Conservation (phyloP, 176 grass and related monocot species). For the Zoysia japonica region DNA sequence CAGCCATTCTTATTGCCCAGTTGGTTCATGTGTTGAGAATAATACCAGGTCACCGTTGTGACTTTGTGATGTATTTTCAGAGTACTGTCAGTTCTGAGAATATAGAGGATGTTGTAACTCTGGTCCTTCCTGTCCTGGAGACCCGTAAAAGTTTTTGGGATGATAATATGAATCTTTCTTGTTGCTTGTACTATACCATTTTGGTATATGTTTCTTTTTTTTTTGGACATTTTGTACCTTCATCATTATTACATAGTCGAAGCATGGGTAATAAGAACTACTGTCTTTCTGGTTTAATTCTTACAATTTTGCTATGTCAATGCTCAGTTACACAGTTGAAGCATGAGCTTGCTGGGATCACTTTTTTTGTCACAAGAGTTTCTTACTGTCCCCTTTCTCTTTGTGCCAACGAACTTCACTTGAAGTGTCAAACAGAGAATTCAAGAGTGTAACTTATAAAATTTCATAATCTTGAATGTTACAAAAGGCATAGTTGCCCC, state of each 20-base stretch:
- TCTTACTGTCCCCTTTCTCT: not conserved
- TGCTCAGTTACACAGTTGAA: not conserved
- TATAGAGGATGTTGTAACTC: not conserved
- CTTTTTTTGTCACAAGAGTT: not conserved
- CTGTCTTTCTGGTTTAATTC: not conserved
- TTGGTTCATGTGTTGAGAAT: constrained; percentile 14
- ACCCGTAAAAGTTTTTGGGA: not conserved
- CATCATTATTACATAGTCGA: too few relatives aligned
- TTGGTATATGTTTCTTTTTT: not conserved
- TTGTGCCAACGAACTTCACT: not conserved
- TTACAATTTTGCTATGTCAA: not conserved
- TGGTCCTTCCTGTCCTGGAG: not conserved
- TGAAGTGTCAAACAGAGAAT: not conserved
- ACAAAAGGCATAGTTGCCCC: not conserved
- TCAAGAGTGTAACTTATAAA: not conserved
- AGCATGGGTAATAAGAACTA: not conserved
- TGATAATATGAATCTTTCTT: not conserved
- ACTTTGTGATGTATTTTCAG: not conserved
- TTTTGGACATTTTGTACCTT: not conserved
- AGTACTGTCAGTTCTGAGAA: not conserved
- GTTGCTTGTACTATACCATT: not conserved
- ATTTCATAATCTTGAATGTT: not conserved
- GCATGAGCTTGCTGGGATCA: not conserved
- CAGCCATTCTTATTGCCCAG: not conserved
- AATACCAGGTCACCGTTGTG: not conserved